Evolutionary conservation across 768 basidiomycete genomes (phyloP), one percentile per base, ranked within the genome.

Genomic region (Trametes villosa): DNA sequence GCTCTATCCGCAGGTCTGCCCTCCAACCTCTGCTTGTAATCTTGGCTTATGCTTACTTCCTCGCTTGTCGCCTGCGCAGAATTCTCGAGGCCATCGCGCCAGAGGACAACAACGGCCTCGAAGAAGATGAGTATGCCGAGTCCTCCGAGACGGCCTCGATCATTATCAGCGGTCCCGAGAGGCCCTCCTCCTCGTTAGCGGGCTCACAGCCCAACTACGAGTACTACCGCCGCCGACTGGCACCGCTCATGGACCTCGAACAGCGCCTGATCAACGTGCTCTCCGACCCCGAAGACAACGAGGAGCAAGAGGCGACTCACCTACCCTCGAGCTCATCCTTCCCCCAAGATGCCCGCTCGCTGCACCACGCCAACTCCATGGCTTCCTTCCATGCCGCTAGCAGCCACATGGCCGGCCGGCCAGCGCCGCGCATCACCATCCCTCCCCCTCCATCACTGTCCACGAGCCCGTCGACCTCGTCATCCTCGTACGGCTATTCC

Each of bases 1-100:
- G 87, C 71, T 94, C 92, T 61, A 76, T 94, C 67, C 86, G 87
- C 68, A 84, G 88, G 88, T 86, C 71, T 63, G 79, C 73, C 44
- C 57, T 55, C 24, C n/a, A n/a, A n/a, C n/a, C n/a, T n/a, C n/a
- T n/a, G n/a, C n/a, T n/a, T n/a, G n/a, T n/a, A n/a, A n/a, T n/a
- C n/a, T n/a, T n/a, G n/a, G n/a, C n/a, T n/a, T n/a, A n/a, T n/a
- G n/a, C n/a, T n/a, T n/a, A 50, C 17, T 2, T 29, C 44, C 42
- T 22, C 49, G 13, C 65, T 46, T 13, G 18, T 18, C 13, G 34
- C 38, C n/a, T 41, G 53, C 59, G 11, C 58, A 89, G 91, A 62
- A 91, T 92, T 57, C 77, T 92, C 59, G 91, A 92, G 58, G 83
- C 88, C 26, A 82, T 91, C 51, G 80, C 87, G 8, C 84, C 87